These are phyloP conservation scores for Zygoascus bituminiphila DNA, from an alignment of 805 yeast genomes.

Conservation along the genomic window DNA sequence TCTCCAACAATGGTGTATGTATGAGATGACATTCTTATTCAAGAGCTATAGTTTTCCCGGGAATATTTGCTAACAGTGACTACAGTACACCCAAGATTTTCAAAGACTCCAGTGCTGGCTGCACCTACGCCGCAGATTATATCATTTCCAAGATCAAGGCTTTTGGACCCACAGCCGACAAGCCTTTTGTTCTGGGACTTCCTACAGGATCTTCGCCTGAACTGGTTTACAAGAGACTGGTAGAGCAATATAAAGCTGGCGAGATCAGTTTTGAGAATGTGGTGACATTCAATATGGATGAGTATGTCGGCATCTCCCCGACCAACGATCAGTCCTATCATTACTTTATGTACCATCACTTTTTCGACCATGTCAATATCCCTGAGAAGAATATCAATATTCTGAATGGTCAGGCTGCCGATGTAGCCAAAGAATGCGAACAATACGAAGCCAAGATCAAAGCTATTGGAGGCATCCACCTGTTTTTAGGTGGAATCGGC, in stretches of 20 bases:
- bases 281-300: constrained; percentile 57
- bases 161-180: constrained; percentile 37
- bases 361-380: constrained; percentile 49
- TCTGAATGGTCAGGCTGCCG: constrained; percentile 43
- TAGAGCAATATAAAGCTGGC: constrained; percentile 37
- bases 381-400: constrained; percentile 45
- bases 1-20: constrained; percentile 2
- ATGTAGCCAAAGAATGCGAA: constrained; percentile 39
- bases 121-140: constrained; percentile 37
- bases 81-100: constrained; percentile 12
- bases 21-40: no score
- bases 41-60: no score
- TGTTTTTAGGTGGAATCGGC: constrained; percentile 53
- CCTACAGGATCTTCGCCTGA: constrained; percentile 60
- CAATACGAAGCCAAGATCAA: constrained; percentile 42
- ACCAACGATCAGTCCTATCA: constrained; percentile 45
- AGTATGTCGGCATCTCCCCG: constrained; percentile 44
- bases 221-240: constrained; percentile 41
- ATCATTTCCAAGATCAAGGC: constrained; percentile 37
- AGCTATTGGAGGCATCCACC: constrained; percentile 41
- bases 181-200: constrained; percentile 45
- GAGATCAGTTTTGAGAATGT: constrained; percentile 42
- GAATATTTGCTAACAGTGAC: not conserved
- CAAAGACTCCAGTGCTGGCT: constrained; percentile 13
- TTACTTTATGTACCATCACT: constrained; percentile 48